A percentile compares a stretch with the other conserved stretches of the same genome.
These are phyloP conservation scores for Ophiosphaerella herpotricha DNA, from an alignment of 2,329 filamentous ascomycete species.

Conservation along the genomic window DNA sequence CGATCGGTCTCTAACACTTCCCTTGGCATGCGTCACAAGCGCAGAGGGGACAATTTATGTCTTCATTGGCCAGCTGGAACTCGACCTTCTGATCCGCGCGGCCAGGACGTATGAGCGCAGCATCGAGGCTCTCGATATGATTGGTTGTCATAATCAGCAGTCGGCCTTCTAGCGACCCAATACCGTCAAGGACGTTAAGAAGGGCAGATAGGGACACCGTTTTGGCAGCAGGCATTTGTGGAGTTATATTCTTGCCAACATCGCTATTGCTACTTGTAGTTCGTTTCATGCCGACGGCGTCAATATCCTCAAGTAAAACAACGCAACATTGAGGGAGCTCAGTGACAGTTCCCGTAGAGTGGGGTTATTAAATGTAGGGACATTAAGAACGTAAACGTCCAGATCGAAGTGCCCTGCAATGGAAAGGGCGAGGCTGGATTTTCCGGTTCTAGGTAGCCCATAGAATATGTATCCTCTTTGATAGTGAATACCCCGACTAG, in stretches of 20 bases:
- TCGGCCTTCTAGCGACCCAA: slow-evolving; percentile 74
- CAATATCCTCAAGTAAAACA: slow-evolving; percentile 20
- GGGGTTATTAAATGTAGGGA: slow-evolving; percentile 12
- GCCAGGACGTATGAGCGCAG: too few species aligned
- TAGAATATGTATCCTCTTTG: slow-evolving; percentile 19
- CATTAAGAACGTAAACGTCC: slow-evolving; percentile 15
- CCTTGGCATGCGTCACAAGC: too few species aligned
- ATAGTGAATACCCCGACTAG: slow-evolving; percentile 10
- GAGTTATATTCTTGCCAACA: slow-evolving; percentile 47
- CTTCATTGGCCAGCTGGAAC: too few species aligned
- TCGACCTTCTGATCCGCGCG: too few species aligned
- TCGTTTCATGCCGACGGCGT: slow-evolving; percentile 6
- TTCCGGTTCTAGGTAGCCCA: slow-evolving; percentile 15
- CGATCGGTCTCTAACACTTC: too few species aligned
- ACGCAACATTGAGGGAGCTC: slow-evolving; percentile 15
- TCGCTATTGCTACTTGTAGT: background rate
- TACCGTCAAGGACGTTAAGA: slow-evolving; percentile 80
- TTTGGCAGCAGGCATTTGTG: too few species aligned
- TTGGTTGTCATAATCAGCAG: slow-evolving; percentile 59
- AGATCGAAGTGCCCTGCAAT: slow-evolving; percentile 15
- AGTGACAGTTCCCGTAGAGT: slow-evolving; percentile 13
- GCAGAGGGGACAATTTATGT: too few species aligned
- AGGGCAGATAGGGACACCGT: slow-evolving; percentile 43
- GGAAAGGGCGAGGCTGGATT: slow-evolving; percentile 10
- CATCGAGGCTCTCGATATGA: too few species aligned